Conservation (phyloP, 2,329 filamentous ascomycete genomes). For the Colletotrichum liriopes region DNA sequence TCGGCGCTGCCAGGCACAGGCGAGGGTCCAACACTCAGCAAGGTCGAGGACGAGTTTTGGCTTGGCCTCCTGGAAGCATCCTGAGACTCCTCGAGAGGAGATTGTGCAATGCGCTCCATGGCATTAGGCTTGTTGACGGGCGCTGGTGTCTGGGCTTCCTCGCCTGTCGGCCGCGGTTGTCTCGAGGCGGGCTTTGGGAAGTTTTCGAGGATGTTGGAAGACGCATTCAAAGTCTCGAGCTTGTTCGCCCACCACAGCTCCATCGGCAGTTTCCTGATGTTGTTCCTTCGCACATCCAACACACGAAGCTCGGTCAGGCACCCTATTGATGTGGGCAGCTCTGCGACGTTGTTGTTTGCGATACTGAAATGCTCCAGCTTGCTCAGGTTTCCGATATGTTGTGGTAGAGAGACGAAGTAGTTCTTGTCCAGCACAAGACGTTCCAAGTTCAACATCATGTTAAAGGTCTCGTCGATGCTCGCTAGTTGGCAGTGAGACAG, state of each 20-base stretch:
- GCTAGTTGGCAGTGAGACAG: slow-evolving; percentile 93
- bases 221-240: slow-evolving; percentile 93
- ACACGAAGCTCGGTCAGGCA: slow-evolving; percentile 87
- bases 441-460: slow-evolving; percentile 88
- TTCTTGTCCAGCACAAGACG: slow-evolving; percentile 94
- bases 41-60: slow-evolving; percentile 80
- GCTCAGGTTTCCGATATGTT: slow-evolving; percentile 86
- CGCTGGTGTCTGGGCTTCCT: slow-evolving; percentile 56
- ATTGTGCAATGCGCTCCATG: slow-evolving; percentile 65
- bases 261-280: slow-evolving; percentile 87
- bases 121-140: slow-evolving; percentile 57
- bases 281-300: slow-evolving; percentile 93
- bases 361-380: slow-evolving; percentile 94
- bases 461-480: slow-evolving; percentile 90
- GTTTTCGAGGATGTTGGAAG: slow-evolving; percentile 90
- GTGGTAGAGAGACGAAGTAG: slow-evolving; percentile 91
- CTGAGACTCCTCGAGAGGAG: slow-evolving; percentile 84
- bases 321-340: slow-evolving; percentile 89
- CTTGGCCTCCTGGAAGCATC: slow-evolving; percentile 81
- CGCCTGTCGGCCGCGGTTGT: slow-evolving; percentile 72
- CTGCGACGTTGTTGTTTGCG: slow-evolving; percentile 89
- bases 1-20: slow-evolving; percentile 73
- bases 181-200: slow-evolving; percentile 91
- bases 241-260: slow-evolving; percentile 97
- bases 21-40: slow-evolving; percentile 82